Evolutionary conservation across 108 stramenopile genomes (phyloP).

Genomic region (Cylindrotheca fusiformis): DNA sequence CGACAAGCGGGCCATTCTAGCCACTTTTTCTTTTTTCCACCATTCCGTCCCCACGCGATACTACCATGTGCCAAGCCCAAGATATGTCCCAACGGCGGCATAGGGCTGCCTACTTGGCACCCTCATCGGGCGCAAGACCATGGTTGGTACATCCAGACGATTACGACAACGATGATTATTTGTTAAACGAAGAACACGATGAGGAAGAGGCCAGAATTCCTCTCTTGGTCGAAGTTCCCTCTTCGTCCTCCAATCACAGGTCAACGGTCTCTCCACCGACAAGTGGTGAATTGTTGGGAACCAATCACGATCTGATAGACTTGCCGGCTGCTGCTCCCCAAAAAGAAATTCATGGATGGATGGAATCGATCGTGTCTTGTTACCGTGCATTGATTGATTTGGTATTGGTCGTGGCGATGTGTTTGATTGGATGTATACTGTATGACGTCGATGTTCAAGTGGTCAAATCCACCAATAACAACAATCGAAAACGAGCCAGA

Average conservation of each 20-base stretch:
- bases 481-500: slow-evolving; percentile 8
- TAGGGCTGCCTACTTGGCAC: slow-evolving; percentile 36
- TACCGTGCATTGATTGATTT: slow-evolving; percentile 21
- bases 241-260: not conserved
- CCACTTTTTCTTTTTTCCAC: too few species aligned
- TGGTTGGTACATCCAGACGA: slow-evolving; percentile 5
- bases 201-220: slow-evolving; percentile 20
- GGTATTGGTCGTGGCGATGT: slow-evolving; percentile 13
- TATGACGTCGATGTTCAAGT: slow-evolving; percentile 38
- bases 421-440: slow-evolving; percentile 29
- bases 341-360: slow-evolving; percentile 1
- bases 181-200: not conserved
- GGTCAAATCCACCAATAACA: slow-evolving; percentile 21
- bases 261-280: slow-evolving; percentile 21
- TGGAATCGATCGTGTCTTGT: slow-evolving; percentile 3
- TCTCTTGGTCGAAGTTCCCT: slow-evolving; percentile 25
- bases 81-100: slow-evolving; percentile 24
- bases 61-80: slow-evolving; percentile 14
- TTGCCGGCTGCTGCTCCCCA: slow-evolving; percentile 1
- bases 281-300: slow-evolving; percentile 2
- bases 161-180: slow-evolving; percentile 7
- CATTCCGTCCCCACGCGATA: too few species aligned
- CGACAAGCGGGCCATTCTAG: too few species aligned
- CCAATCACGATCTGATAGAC: not conserved
- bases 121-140: slow-evolving; percentile 7